Percentiles rank a stretch among this genome's conserved stretches.
Conservation (phyloP, 1,284 basidiomycete species). For the Tilletia caries region DNA sequence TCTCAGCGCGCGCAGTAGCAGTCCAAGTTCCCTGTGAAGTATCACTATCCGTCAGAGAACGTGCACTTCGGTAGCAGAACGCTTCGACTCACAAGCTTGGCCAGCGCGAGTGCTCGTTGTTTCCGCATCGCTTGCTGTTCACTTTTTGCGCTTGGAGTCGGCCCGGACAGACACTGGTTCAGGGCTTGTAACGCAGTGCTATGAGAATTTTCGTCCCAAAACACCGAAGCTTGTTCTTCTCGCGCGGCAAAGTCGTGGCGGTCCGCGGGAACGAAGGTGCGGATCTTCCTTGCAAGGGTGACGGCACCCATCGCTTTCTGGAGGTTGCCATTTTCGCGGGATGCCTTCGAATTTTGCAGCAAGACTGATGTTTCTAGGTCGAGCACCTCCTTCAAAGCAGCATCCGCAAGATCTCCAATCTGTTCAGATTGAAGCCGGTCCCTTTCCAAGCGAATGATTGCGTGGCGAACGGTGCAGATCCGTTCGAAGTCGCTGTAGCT, state of each 20-base stretch:
- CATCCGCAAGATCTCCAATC: conserved; percentile 68
- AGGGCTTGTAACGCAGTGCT: conserved; percentile 76
- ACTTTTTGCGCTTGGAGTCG: not conserved
- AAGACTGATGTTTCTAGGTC: conserved; percentile 70
- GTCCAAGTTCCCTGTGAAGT: conserved; percentile 79
- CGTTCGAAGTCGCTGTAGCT: conserved; percentile 76
- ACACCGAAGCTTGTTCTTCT: conserved; percentile 79
- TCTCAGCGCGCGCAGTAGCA: conserved; percentile 76
- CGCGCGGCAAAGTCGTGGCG: conserved; percentile 63
- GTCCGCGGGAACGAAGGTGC: not conserved
- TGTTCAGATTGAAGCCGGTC: conserved; percentile 67
- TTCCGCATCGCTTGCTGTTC: conserved; percentile 28
- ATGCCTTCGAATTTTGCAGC: conserved; percentile 69
- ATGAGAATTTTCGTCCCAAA: conserved; percentile 84
- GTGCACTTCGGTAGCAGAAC: no score
- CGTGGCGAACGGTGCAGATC: conserved; percentile 75
- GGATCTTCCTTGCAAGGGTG: conserved; percentile 60
- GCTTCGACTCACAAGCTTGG: conserved; percentile 19
- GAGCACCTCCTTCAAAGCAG: conserved; percentile 61
- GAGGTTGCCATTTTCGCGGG: conserved; percentile 67
- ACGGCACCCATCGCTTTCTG: conserved; percentile 85
- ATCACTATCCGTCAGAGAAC: conserved; percentile 47
- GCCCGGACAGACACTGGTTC: conserved; percentile 51
- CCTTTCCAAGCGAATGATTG: conserved; percentile 69
- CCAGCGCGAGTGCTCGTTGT: conserved; percentile 59